Percentiles rank a stretch among this genome's conserved stretches.
phyloP scores from a whole-genome alignment of 148 eudicot genomes.

The Chenopodium formosanum region DNA sequence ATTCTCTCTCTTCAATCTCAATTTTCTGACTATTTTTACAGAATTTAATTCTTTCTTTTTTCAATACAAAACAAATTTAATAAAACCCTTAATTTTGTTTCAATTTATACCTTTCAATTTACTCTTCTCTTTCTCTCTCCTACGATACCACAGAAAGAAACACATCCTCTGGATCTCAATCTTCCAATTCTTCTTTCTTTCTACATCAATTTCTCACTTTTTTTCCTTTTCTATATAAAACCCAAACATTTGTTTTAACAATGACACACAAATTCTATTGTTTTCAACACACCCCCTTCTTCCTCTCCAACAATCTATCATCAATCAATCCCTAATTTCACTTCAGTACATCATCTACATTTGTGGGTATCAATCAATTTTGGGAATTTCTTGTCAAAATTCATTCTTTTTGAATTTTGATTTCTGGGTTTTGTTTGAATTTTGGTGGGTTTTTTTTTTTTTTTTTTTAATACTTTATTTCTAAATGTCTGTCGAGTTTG shows the following conservation, averaged over 20 bases:
- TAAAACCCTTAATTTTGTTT: not conserved
- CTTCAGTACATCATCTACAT: constrained; percentile 4
- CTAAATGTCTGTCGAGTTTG: constrained; percentile 16
- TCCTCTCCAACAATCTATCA: not conserved
- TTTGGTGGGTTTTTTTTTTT: constrained; percentile 4
- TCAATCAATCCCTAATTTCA: not conserved
- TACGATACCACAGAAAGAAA: constrained; percentile 1
- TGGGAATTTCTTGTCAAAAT: not conserved
- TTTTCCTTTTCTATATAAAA: not conserved
- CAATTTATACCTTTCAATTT: not conserved
- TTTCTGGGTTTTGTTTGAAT: not conserved
- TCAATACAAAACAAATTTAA: too few relatives aligned
- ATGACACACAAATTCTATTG: constrained; percentile 2
- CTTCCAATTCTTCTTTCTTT: not conserved
- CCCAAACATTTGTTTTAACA: not conserved
- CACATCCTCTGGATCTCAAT: constrained; percentile 20
- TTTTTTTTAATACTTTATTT: constrained; percentile 1
- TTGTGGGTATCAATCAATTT: not conserved
- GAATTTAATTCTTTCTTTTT: too few relatives aligned
- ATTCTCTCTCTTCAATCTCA: not conserved
- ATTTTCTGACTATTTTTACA: too few relatives aligned
- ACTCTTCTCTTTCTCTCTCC: constrained; percentile 18
- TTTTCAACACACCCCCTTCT: constrained; percentile 9
- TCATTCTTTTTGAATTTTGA: not conserved
- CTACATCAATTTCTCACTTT: constrained; percentile 13